These are phyloP conservation scores for Omphalotus guepiniiformis DNA, from an alignment of 768 basidiomycete genomes.

Conservation along the genomic window DNA sequence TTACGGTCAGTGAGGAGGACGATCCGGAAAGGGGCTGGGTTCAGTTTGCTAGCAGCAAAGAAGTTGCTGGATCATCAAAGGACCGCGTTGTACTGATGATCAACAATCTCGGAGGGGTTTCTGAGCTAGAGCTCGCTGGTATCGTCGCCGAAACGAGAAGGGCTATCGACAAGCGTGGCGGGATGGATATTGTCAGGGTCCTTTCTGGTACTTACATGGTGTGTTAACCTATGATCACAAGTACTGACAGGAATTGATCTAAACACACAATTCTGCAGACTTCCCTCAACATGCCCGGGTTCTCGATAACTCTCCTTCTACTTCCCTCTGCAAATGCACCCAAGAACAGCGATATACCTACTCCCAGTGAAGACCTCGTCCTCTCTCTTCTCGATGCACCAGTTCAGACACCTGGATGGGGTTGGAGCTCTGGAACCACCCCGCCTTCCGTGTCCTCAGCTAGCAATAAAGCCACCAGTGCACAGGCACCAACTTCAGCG, in stretches of 20 bases:
- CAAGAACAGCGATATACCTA: constrained; percentile 31
- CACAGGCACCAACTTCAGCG: constrained; percentile 8
- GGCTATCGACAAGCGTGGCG: constrained; percentile 50
- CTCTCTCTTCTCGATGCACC: constrained; percentile 69
- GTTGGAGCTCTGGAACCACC: constrained; percentile 54
- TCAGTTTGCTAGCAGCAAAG: constrained; percentile 41
- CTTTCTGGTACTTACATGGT: constrained; percentile 88
- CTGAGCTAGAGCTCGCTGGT: constrained; percentile 74
- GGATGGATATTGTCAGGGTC: constrained; percentile 58
- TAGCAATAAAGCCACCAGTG: too few species aligned
- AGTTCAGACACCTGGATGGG: constrained; percentile 78
- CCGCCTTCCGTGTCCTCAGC: constrained; percentile 27
- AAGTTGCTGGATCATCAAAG: constrained; percentile 29
- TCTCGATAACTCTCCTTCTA: constrained; percentile 78
- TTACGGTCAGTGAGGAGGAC: constrained; percentile 50
- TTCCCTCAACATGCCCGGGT: constrained; percentile 94
- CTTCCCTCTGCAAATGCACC: constrained; percentile 46
- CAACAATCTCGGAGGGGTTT: constrained; percentile 86
- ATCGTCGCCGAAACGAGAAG: constrained; percentile 59
- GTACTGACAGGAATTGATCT: background rate
- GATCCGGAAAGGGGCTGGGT: constrained; percentile 80
- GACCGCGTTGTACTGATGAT: constrained; percentile 77
- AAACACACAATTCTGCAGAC: too few species aligned
- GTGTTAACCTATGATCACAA: too few species aligned
- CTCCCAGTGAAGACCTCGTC: constrained; percentile 38